A percentile compares a stretch with the other conserved stretches of the same genome.
These are phyloP conservation scores for Plectosphaerella sp. DNA, from an alignment of 2,329 filamentous ascomycete genomes.

Conservation along the genomic window DNA sequence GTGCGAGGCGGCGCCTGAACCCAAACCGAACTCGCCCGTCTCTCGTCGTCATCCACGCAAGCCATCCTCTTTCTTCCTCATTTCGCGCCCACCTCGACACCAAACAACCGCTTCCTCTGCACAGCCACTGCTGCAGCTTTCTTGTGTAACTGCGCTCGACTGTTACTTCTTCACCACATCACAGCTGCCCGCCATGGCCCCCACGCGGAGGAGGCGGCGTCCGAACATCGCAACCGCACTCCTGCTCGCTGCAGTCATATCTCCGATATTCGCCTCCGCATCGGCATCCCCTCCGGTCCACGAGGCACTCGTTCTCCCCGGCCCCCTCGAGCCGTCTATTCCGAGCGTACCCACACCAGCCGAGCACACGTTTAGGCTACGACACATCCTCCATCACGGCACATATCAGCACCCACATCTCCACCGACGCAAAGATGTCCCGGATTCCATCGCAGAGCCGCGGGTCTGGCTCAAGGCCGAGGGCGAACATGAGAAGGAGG, in stretches of 20 bases:
- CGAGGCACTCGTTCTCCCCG: slow-evolving; percentile 37
- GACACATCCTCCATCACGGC: slow-evolving; percentile 91
- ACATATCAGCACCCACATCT: slow-evolving; percentile 72
- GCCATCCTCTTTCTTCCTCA: no score
- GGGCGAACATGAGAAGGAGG: slow-evolving; percentile 48
- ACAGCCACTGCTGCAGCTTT: background rate
- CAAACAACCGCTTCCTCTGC: background rate
- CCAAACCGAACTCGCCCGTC: no score
- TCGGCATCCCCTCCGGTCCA: slow-evolving; percentile 23
- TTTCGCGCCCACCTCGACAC: background rate
- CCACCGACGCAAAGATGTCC: slow-evolving; percentile 71
- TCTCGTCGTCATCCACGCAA: no score
- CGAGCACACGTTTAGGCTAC: slow-evolving; percentile 63
- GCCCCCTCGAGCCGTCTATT: slow-evolving; percentile 26
- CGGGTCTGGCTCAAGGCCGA: slow-evolving; percentile 59
- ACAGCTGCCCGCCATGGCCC: background rate
- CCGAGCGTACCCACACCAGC: slow-evolving; percentile 38
- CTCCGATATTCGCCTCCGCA: background rate
- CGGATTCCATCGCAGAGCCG: slow-evolving; percentile 45
- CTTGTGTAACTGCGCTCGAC: background rate
- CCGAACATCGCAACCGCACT: background rate
- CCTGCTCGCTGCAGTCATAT: background rate
- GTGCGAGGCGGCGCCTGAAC: no score
- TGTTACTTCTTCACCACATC: no score
- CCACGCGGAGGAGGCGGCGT: background rate